These are phyloP conservation scores for Cyclocybe cylindracea DNA, from an alignment of 768 basidiomycete genomes.

Conservation along the genomic window DNA sequence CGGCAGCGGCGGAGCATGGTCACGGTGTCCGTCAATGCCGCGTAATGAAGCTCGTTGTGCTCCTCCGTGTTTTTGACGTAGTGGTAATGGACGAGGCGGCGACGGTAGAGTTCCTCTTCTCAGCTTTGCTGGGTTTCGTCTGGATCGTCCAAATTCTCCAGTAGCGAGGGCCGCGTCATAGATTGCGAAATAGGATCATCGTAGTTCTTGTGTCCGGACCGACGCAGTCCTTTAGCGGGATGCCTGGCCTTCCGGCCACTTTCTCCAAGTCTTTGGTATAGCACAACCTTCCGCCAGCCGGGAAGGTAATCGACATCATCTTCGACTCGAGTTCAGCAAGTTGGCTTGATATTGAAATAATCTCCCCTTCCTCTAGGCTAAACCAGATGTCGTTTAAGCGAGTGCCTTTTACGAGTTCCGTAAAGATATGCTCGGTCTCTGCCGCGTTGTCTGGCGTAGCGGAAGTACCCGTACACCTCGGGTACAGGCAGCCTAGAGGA, in stretches of 20 bases:
- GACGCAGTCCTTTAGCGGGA: constrained; percentile 43
- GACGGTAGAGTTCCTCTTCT: constrained; percentile 38
- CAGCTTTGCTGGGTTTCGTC: constrained; percentile 31
- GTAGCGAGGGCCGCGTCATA: constrained; percentile 42
- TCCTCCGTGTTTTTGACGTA: constrained; percentile 44
- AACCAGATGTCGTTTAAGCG: constrained; percentile 37
- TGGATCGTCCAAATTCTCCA: constrained; percentile 40
- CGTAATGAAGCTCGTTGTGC: constrained; percentile 46
- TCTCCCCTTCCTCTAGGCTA: constrained; percentile 34
- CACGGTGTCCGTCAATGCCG: constrained; percentile 37
- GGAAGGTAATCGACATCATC: constrained; percentile 50
- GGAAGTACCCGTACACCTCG: constrained; percentile 41
- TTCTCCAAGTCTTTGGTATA: constrained; percentile 46
- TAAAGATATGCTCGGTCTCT: constrained; percentile 45
- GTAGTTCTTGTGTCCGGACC: constrained; percentile 51
- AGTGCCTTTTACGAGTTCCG: constrained; percentile 44
- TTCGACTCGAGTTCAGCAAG: constrained; percentile 46
- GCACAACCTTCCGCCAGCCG: constrained; percentile 54
- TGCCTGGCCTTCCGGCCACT: constrained; percentile 29
- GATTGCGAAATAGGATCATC: constrained; percentile 38
- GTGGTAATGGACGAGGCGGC: constrained; percentile 51
- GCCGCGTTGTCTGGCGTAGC: constrained; percentile 38
- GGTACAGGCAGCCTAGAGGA: constrained; percentile 40
- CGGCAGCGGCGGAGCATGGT: constrained; percentile 38
- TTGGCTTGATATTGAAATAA: constrained; percentile 44